Evolutionary conservation across 163 green algal genomes (phyloP).

Genomic region (Chlorella variabilis): DNA sequence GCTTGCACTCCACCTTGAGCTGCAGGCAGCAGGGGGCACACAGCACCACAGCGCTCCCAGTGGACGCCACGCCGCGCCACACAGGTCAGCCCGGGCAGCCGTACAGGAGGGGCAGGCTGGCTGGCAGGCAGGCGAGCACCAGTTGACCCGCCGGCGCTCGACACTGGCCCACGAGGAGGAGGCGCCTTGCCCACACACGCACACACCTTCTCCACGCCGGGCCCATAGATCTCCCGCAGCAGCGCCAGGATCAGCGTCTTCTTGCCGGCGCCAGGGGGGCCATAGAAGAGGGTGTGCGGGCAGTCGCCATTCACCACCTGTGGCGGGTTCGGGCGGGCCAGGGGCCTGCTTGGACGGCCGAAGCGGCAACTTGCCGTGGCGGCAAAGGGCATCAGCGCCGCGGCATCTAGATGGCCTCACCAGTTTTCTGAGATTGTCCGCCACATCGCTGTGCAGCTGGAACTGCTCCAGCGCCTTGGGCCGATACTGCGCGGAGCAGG

Average conservation of each 20-base stretch:
- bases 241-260: slow-evolving; percentile 95
- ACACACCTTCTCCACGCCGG: slow-evolving; percentile 88
- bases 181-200: too few species aligned
- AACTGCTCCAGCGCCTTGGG: slow-evolving; percentile 87
- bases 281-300: slow-evolving; percentile 97
- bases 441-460: slow-evolving; percentile 81
- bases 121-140: too few species aligned
- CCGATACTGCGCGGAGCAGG: slow-evolving; percentile 76
- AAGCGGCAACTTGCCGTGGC: not conserved
- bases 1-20: slow-evolving; percentile 93
- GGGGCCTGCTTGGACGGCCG: too few species aligned
- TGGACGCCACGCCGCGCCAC: not conserved
- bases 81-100: too few species aligned
- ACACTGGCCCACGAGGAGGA: too few species aligned
- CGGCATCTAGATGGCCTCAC: too few species aligned
- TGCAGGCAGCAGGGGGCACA: slow-evolving; percentile 57
- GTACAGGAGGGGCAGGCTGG: too few species aligned
- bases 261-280: slow-evolving; percentile 93
- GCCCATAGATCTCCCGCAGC: slow-evolving; percentile 92
- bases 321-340: too few species aligned
- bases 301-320: slow-evolving; percentile 89
- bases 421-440: slow-evolving; percentile 88
- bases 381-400: not conserved
- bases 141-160: too few species aligned
- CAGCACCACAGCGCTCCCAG: not conserved